Conservation (phyloP, 106 monocot species). For the Cymbidium sinense region DNA sequence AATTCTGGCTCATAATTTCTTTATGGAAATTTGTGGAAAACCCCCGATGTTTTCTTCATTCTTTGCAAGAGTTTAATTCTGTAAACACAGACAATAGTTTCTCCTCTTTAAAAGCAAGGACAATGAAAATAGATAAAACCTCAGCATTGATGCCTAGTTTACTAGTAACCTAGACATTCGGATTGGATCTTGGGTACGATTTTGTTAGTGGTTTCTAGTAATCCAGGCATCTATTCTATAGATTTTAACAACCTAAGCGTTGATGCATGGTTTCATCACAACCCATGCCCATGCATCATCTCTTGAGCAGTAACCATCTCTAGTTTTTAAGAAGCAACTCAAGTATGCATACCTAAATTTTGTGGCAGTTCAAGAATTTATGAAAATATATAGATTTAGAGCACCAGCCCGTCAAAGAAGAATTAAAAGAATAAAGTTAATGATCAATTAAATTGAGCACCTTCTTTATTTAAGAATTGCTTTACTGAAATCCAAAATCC, state of each 20-base stretch:
- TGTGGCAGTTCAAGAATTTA: neutral
- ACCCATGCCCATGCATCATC: neutral
- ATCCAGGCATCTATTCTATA: neutral
- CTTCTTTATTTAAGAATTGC: neutral
- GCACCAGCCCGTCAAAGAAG: neutral
- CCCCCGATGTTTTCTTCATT: neutral
- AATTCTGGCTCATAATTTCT: neutral
- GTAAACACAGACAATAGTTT: neutral
- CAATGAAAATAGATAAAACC: neutral
- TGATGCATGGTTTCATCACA: neutral
- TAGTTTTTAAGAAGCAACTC: neutral
- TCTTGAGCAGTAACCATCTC: neutral
- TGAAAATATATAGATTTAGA: neutral
- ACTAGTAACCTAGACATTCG: neutral
- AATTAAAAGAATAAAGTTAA: neutral
- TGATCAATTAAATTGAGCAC: neutral
- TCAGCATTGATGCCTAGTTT: neutral
- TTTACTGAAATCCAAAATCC: neutral
- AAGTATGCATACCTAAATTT: neutral
- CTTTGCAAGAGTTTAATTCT: neutral
- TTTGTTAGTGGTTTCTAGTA: neutral
- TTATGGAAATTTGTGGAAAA: neutral
- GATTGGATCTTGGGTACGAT: neutral
- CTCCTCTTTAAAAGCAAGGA: neutral
- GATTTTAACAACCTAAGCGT: neutral